A percentile compares a stretch with the other conserved stretches of the same genome.
These are phyloP conservation scores for Secale cereale DNA, from an alignment of 176 grass and related monocot genomes.

Conservation along the genomic window DNA sequence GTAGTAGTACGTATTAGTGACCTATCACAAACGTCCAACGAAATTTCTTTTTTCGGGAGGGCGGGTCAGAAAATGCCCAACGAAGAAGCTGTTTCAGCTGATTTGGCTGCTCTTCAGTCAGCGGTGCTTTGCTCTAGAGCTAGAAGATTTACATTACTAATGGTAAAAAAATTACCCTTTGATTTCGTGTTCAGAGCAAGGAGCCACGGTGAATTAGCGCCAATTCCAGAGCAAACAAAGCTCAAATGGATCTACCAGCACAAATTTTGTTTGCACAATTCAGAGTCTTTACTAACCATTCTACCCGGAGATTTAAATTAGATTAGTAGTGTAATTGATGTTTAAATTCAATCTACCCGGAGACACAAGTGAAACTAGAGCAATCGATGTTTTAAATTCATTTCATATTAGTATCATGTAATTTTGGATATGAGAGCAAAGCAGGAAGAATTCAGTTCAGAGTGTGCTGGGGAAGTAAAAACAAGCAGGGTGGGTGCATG, in stretches of 20 bases:
- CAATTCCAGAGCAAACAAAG: neutral
- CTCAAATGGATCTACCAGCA: neutral
- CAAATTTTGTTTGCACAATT: neutral
- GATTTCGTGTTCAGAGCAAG: neutral
- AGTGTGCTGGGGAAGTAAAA: neutral
- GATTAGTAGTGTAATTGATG: no score
- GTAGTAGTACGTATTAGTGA: neutral
- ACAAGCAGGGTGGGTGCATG: neutral
- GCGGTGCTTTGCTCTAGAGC: neutral
- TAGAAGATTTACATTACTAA: slow-evolving; percentile 5
- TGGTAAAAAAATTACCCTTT: neutral
- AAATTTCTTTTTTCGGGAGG: neutral
- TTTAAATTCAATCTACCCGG: neutral
- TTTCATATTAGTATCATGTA: neutral
- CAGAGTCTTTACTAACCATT: no score
- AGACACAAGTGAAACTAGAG: neutral
- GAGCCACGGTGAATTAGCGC: neutral
- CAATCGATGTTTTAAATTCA: neutral
- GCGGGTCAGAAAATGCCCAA: neutral
- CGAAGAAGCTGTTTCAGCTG: neutral
- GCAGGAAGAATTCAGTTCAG: neutral
- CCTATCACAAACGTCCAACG: neutral
- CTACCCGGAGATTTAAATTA: no score
- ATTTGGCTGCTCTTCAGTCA: neutral
- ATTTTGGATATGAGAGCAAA: neutral